phyloP scores from a whole-genome alignment of 2,329 filamentous ascomycete species.

The Pseudogymnoascus sp. region DNA sequence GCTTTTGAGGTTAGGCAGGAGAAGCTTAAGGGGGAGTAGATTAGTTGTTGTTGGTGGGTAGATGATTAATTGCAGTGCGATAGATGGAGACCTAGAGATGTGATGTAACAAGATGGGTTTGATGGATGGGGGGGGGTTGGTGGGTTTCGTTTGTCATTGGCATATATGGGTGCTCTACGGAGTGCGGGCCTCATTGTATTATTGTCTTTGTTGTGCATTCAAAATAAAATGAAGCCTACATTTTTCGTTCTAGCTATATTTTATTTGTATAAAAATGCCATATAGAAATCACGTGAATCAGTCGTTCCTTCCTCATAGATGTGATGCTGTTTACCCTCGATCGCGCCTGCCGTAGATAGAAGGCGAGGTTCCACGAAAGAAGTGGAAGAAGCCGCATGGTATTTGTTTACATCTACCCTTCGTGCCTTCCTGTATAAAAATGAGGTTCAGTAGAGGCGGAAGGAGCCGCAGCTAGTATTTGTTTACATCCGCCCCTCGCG shows the following conservation, averaged over 20 bases:
- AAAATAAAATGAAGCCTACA: slow-evolving; percentile 1
- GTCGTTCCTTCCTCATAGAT: neutral
- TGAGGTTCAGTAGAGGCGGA: neutral
- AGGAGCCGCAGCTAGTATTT: neutral
- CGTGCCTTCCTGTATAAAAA: neutral
- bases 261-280: neutral
- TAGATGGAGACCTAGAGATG: neutral
- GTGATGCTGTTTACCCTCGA: neutral
- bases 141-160: slow-evolving; percentile 1
- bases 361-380: neutral
- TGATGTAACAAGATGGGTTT: slow-evolving; percentile 4
- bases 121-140: neutral
- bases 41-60: neutral
- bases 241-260: slow-evolving; percentile 1
- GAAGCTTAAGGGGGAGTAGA: slow-evolving; percentile 52
- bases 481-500: neutral
- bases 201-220: slow-evolving; percentile 1
- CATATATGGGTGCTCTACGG: slow-evolving; percentile 3
- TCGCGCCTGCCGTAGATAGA: neutral
- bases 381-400: neutral
- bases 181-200: slow-evolving; percentile 4
- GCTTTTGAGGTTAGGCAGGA: slow-evolving; percentile 58
- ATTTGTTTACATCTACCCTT: neutral
- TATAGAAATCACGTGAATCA: neutral
- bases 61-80: neutral